Evolutionary conservation across 2,329 filamentous ascomycete genomes (phyloP), one percentile per base, ranked within the genome.

Genomic region (Ceratocystis variospora): DNA sequence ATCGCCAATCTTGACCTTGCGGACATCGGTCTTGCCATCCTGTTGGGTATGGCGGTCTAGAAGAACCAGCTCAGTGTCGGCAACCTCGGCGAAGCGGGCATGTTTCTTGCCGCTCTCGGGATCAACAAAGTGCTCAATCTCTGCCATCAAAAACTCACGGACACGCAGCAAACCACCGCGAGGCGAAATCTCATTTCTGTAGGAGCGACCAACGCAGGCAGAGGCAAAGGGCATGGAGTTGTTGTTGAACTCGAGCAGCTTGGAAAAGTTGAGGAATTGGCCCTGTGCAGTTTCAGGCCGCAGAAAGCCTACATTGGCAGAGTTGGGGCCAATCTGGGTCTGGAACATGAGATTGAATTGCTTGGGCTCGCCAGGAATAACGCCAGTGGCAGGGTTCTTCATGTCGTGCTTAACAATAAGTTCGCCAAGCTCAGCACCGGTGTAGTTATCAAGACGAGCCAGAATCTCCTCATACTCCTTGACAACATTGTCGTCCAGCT

Each of bases 271-370:
- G 70, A 97, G 80, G 78, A 99, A 99, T 78, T 99, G 94, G 70
- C 94, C 94, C 81, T 99, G 94, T 3, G 94, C 94, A 37, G 94
- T 99, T 78, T 99, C 94, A 55, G 94, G 94, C 66, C 92, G 85
- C 67, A 96, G 81, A 76, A 90, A 96, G 65, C 90, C 92, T 61
- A 88, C 84, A 69, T 88, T 81, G 74, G 95, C 92, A 76, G 89
- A 88, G 79, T 89, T 95, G 66, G 93, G 92, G 69, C 94, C 94
- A 74, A 99, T 97, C 45, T 89, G 82, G 53, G 93, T 96, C 77
- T 93, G 87, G 81, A 97, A 99, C 94, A 99, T 99, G 73, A 99
- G 86, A 79, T 99, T 99, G 84, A 97, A 96, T 53, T 90, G 82
- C 63, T 96, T 87, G 2, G 94, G 94, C 37, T 88, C 87, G 33